Evolutionary conservation across 805 yeast species (phyloP).

Genomic region (Saccharomyces paradoxus): DNA sequence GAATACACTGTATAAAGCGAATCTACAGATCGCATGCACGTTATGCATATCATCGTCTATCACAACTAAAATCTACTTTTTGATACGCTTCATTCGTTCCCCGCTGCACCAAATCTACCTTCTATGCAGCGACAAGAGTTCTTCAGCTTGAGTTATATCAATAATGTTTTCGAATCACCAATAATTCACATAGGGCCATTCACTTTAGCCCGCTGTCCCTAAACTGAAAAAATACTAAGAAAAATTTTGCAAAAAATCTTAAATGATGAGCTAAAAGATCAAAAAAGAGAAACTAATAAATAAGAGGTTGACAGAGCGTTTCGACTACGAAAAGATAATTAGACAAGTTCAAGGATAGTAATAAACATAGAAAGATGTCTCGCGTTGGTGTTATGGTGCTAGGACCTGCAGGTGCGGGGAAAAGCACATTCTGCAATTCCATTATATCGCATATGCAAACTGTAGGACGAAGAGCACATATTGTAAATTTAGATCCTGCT

Average conservation of each 20-base stretch:
- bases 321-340: neutral
- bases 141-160: neutral
- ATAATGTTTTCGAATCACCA: neutral
- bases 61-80: neutral
- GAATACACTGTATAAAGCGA: slow-evolving; percentile 66
- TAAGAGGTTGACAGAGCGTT: neutral
- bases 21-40: slow-evolving; percentile 62
- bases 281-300: neutral
- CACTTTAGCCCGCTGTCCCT: neutral
- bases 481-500: slow-evolving; percentile 93
- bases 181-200: neutral
- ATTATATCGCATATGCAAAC: slow-evolving; percentile 82
- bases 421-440: slow-evolving; percentile 85
- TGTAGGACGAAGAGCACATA: slow-evolving; percentile 86
- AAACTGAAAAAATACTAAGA: neutral
- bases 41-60: slow-evolving; percentile 71
- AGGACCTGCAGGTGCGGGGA: slow-evolving; percentile 98
- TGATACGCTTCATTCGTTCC: neutral
- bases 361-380: slow-evolving; percentile 48
- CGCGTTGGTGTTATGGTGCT: slow-evolving; percentile 88
- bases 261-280: neutral
- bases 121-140: neutral
- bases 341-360: neutral
- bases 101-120: neutral
- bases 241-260: neutral